Base-by-base conservation (phyloP, 2,329 filamentous ascomycete genomes). In the Spiromastix sp. region DNA sequence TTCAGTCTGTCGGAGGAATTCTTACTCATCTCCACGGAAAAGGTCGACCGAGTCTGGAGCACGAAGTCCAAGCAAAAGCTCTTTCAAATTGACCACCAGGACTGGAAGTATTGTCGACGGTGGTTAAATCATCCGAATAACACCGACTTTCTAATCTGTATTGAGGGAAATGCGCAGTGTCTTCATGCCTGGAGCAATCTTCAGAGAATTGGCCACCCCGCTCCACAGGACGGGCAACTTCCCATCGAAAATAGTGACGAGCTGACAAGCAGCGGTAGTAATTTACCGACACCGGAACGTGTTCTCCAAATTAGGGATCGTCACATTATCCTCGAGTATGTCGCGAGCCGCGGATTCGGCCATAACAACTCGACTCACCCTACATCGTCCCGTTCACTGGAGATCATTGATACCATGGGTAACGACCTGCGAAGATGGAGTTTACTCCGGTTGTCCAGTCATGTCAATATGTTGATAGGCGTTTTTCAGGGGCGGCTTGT, bases 101-200 rank as follows among this genome's bases (percentile, higher is more conserved):
- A 36, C 11, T 13, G 15, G 7, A 12, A 20, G 9, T 19, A 27
- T 10, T n/a, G 17, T 4, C 21, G 36, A 35, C 28, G 25, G 18
- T 42, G 39, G 39, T 20, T 38, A 6, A 19, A 36, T 10, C 39
- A 42, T 24, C 39, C 39, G 11, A 17, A 20, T n/a, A 26, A 39
- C 9, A 3, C 21, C 12, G n/a, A 19, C 5, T 15, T 38, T 12
- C 20, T 39, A 15, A n/a, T 42, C 8, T 39, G 39, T 20, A 34
- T 42, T 20, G 33, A 39, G n/a, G 18, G 21, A 18, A 30, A 25
- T 4, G 22, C 36, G 25, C 24, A 25, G 26, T 32, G 26, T 27
- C 4, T 39, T 21, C 28, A 35, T 36, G 17, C 16, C 25, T 35
- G 32, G 39, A 34, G 13, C 24, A 28, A 26, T 8, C 12, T 36